Evolutionary conservation across 257 asterid species (phyloP).

Genomic region (Jacaranda mimosifolia): DNA sequence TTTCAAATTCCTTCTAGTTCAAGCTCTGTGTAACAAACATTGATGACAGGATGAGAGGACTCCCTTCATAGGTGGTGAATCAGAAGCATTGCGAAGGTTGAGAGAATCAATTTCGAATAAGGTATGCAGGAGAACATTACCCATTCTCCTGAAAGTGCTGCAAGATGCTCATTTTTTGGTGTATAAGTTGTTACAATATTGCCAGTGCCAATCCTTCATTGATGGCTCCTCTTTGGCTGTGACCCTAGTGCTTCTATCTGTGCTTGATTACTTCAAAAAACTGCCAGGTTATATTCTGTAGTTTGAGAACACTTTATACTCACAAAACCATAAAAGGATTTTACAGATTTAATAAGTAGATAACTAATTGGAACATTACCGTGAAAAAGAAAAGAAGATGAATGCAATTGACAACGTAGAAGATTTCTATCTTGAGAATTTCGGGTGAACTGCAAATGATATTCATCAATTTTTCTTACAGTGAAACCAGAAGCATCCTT

Average conservation of each 20-base stretch:
- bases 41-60: slow-evolving; percentile 67
- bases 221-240: neutral
- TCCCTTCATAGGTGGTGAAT: slow-evolving; percentile 94
- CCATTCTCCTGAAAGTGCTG: slow-evolving; percentile 11
- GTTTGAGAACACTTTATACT: neutral
- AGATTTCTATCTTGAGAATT: neutral
- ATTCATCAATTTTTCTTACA: neutral
- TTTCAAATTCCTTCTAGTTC: slow-evolving; percentile 4
- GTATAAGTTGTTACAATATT: slow-evolving; percentile 7
- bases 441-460: neutral
- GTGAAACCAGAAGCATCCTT: neutral
- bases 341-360: neutral
- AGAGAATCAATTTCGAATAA: slow-evolving; percentile 71
- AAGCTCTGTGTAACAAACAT: slow-evolving; percentile 26
- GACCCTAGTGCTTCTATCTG: neutral
- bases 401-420: neutral
- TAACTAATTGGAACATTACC: neutral
- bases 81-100: slow-evolving; percentile 88
- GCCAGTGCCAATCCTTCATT: neutral
- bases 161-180: neutral
- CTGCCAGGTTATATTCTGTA: neutral
- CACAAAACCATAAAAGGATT: neutral
- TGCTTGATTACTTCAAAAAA: neutral
- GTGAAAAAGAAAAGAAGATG: neutral
- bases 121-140: slow-evolving; percentile 48